These are phyloP conservation scores for Penicillium egyptiacum DNA, from an alignment of 495 filamentous ascomycete genomes.

Conservation along the genomic window DNA sequence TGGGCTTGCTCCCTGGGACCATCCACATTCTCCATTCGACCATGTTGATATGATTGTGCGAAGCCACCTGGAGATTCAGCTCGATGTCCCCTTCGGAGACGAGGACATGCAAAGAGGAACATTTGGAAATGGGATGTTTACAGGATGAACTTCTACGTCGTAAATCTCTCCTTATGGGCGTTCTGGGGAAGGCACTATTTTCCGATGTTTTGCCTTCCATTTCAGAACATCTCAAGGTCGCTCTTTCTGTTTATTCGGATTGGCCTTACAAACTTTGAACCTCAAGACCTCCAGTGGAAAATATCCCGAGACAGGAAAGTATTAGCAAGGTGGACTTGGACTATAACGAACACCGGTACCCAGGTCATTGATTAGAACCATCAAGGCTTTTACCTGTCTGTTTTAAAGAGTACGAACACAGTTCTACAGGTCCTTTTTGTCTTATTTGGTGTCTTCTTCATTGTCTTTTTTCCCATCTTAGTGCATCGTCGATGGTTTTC, in stretches of 20 bases:
- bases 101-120: constrained; percentile 4
- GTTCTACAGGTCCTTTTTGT: no score
- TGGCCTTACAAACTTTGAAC: no score
- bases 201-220: neutral
- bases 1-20: neutral
- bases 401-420: no score
- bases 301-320: neutral
- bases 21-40: neutral
- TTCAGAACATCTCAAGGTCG: neutral
- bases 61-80: neutral
- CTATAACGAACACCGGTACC: no score
- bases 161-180: neutral
- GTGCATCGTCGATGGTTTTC: no score
- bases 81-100: constrained; percentile 1
- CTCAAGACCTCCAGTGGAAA: no score
- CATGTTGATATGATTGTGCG: constrained; percentile 3
- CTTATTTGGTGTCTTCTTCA: no score
- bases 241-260: neutral
- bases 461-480: no score
- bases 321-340: no score
- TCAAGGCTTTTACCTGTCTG: no score
- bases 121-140: neutral
- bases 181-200: neutral
- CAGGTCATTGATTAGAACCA: no score
- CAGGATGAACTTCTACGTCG: neutral